Conservation (phyloP, 1,139 yeast genomes). For the Hansenula sp. region DNA sequence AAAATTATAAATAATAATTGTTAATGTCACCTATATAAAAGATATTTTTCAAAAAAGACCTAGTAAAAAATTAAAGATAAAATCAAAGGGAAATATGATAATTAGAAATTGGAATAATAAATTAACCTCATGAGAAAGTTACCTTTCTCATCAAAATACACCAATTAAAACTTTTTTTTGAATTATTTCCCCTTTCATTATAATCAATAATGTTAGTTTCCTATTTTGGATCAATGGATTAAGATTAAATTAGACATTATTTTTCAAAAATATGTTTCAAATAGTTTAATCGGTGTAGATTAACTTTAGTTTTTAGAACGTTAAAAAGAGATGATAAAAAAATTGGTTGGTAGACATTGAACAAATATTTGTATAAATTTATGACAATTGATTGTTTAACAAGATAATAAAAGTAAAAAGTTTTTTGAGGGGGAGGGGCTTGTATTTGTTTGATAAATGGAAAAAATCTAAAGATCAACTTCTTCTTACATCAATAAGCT, state of each 20-base stretch:
- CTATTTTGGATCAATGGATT: no score
- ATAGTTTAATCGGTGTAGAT: no score
- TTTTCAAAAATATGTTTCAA: no score
- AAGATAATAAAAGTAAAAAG: background rate
- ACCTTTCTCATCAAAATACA: no score
- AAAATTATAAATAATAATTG: background rate
- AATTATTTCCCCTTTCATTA: no score
- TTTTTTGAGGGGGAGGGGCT: background rate
- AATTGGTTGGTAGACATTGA: background rate
- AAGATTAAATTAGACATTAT: no score
- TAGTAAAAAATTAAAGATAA: background rate
- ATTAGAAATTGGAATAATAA: background rate
- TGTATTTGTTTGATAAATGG: background rate
- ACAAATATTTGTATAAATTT: background rate
- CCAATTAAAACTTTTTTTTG: no score
- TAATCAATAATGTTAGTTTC: no score
- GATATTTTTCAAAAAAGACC: background rate
- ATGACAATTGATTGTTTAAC: background rate
- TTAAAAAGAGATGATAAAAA: background rate
- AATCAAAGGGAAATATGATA: background rate
- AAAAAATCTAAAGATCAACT: no score
- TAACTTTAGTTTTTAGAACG: background rate
- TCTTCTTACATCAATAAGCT: constrained; percentile 14
- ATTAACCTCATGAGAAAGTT: no score
- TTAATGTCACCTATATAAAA: background rate